Evolutionary conservation across 78 protist genomes (phyloP).

Genomic region (Dictyostelium firmibasis): DNA sequence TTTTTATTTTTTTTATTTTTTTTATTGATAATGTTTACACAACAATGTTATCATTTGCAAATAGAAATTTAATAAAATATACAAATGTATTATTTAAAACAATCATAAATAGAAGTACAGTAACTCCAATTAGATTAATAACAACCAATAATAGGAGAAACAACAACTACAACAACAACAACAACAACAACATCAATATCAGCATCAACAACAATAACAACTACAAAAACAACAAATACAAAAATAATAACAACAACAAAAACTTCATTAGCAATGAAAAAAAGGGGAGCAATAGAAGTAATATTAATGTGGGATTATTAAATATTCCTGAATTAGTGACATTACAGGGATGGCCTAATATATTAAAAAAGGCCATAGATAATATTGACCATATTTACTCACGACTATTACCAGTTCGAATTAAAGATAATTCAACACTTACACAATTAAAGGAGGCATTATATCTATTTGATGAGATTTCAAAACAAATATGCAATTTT

Average conservation of each 20-base stretch:
- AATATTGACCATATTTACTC: not conserved
- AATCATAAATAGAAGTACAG: no score
- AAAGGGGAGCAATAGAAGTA: no score
- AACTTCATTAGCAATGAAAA: no score
- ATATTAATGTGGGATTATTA: slow-evolving; percentile 24
- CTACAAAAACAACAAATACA: no score
- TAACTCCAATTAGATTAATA: not conserved
- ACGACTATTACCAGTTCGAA: not conserved
- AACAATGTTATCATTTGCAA: not conserved
- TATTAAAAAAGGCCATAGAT: not conserved
- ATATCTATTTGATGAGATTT: slow-evolving; percentile 24
- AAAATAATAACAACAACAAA: no score
- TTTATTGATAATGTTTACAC: not conserved
- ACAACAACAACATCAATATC: not conserved
- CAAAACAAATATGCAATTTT: slow-evolving; percentile 15
- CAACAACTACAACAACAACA: not conserved
- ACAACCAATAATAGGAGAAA: no score
- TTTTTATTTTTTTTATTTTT: no score
- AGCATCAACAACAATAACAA: not conserved
- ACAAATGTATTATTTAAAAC: not conserved
- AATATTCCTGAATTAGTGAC: slow-evolving; percentile 8
- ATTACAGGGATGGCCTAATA: slow-evolving; percentile 20
- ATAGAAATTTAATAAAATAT: no score
- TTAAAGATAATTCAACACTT: not conserved
- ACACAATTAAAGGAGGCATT: not conserved